Evolutionary conservation across 2,329 filamentous ascomycete species (phyloP), one percentile per base, ranked within the genome.

Genomic region (Epichloe brachyelytri): DNA sequence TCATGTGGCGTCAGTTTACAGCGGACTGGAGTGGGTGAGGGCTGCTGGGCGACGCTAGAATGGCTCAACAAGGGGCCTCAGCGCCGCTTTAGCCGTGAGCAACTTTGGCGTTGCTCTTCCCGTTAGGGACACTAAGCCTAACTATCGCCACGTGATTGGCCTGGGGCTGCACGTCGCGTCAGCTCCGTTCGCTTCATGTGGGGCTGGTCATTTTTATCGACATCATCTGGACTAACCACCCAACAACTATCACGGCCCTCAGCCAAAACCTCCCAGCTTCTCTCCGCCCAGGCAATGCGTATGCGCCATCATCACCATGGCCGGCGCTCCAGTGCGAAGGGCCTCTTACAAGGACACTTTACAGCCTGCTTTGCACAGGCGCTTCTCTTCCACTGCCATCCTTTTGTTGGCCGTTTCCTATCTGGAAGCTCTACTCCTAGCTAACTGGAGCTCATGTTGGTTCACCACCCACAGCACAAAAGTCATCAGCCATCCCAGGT

Each of bases 301-400:
- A 75, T 73, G 71, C 64, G 62, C 67, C 65, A 67, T 66, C 60
- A 71, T 63, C 46, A 80, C 80, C 47, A 80, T 80, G 76, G 71
- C 76, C 60, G 65, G 65, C 62, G 67, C 68, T 62, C 72, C 68
- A 64, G 75, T 71, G 70, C 80, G 73, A 75, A 78, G 66, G 63
- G 70, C 73, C 61, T 73, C 77, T 46, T 95, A 95, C 70, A 85
- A 88, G 74, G 88, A 95, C 71, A 94, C 94, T 67, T 72, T 96
- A 59, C 94, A 91, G 55, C 90, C 91, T 47, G 83, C 86, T 49
- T 74, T 96, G 56, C 91, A 97, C 68, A 78, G 86, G 61, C 81
- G 89, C 61, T 97, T 96, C 69, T 84, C 85, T 46, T 83, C 82
- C 56, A 88, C 88, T 12, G 85, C 85, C 46, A 76, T 79, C 14